Base-by-base conservation (phyloP, 192 early-diverging fungal genomes). In the Podochytrium sp. region DNA sequence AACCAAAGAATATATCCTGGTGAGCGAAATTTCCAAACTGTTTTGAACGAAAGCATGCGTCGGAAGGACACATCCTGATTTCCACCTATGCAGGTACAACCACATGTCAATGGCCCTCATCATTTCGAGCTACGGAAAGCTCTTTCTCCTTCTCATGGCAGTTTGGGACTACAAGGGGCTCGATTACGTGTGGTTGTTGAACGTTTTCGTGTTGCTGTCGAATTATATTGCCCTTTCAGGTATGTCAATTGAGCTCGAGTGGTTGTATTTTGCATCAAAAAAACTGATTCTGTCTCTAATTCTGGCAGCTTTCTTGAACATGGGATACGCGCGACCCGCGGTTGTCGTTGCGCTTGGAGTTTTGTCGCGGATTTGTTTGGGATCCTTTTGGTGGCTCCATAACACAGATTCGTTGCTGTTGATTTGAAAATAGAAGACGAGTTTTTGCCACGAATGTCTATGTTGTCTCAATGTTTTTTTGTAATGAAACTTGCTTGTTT, bases 101-200 rank as follows among this genome's bases (percentile, higher is more conserved):
- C 83, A 84, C 55, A 79, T 92, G 7, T 83, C 76, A 7, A 78
- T 78, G 61, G 90, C 91, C 3, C 73, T 95, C 53, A 90, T 94
- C 29, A 87, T 95, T 25, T 94, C 93, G 18, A 89, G 88, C 51
- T 95, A 95, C 85, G 94, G 92, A 37, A 94, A 93, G 78, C 86
- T 97, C 65, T 78, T 97, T 66, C 82, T 91, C 53, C 92, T 97
- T 18, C 78, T 95, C 51, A 91, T 95, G 86, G 94, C 95, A 2
- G 92, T 97, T 55, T 97, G 95, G 95, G 91, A 95, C 66, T 95
- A 95, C 74, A 88, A 89, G 34, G 87, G 91, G 72, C 75, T 92
- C 2, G 90, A 93, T n/a, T 90, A 92, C 53, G 89, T 92, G 16
- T 93, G 92, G 92, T 76, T 93, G 23, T 84, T 96, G 35, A 93